Evolutionary conservation across 2,329 filamentous ascomycete species (phyloP), one percentile per base, ranked within the genome.

Genomic region (Phaeophleospora eucalypticola): DNA sequence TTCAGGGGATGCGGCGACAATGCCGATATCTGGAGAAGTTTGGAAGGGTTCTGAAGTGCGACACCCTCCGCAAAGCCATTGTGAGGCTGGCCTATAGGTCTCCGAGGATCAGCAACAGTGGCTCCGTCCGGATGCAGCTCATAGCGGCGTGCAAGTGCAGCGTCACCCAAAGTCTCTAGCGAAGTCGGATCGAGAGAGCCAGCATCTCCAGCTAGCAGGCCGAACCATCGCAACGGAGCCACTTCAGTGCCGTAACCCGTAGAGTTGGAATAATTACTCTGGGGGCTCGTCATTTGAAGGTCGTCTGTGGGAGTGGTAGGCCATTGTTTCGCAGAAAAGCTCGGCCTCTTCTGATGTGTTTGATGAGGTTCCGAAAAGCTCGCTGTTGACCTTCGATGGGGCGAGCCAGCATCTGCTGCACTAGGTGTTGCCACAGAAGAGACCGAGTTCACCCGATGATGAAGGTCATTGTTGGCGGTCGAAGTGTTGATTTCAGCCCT

Each of bases 211-310:
- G 71, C 71, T 45, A 74, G 63, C 4, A 76, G 58, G 39, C 73
- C 72, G 51, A 75, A 75, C 70, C 73, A 76, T 51, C 71, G 68
- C 41, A 73, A 57, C 4, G 72, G 71, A n/a, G 71, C 72, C 12
- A 68, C 65, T 36, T 72, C 68, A 12, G 67, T 54, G 14, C 59
- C 60, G 41, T 61, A 61, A 4, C 50, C 56, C n/a, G 58, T 59
- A 6, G 56, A 62, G 36, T 50, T 56, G 40, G 58, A 58, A 34
- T 57, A 58, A 37, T 29, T 59, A 41, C 59, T 62, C 34, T 58
- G 56, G 6, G 59, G 59, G 39, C 58, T 61, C 8, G 44, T 48
- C 6, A 48, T 51, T 12, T 56, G 50, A 18, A 53, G 33, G 14
- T 60, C 58, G 19, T 54, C 49, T 4, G 32, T 43, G 4, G 51